Percentiles rank a stretch among this genome's conserved stretches.
Evolutionary conservation across 2,329 filamentous ascomycete genomes (phyloP).

Genomic region (Reticulascus tulasneorum): DNA sequence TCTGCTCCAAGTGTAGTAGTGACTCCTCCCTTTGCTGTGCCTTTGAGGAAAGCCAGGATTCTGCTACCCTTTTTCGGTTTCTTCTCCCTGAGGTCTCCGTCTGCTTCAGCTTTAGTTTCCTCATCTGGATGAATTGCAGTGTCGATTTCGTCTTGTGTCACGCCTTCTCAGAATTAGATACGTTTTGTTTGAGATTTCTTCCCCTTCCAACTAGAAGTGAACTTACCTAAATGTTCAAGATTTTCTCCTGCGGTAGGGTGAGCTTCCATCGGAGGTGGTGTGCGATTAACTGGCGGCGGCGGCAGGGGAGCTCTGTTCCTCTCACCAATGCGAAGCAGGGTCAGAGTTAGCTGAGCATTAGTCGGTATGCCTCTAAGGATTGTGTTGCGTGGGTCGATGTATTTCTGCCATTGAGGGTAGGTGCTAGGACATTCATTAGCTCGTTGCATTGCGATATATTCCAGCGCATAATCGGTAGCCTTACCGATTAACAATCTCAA

Average conservation of each 20-base stretch:
- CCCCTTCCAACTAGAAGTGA: too few relatives aligned
- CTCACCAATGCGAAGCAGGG: conserved; percentile 76
- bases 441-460: too few relatives aligned
- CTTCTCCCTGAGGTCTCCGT: conserved; percentile 44
- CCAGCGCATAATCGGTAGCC: conserved; percentile 18
- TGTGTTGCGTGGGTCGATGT: conserved; percentile 70
- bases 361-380: conserved; percentile 79
- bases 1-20: conserved; percentile 69
- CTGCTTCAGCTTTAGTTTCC: conserved; percentile 34
- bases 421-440: too few relatives aligned
- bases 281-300: conserved; percentile 39
- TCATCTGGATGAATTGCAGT: conserved; percentile 49
- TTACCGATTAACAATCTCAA: conserved; percentile 55
- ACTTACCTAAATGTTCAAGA: conserved; percentile 30
- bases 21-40: conserved; percentile 67
- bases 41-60: conserved; percentile 64
- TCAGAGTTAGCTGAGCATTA: conserved; percentile 81
- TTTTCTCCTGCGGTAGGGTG: conserved; percentile 40
- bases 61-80: conserved; percentile 37
- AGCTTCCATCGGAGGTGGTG: conserved; percentile 31
- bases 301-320: conserved; percentile 75
- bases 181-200: too few relatives aligned
- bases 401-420: conserved; percentile 70
- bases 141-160: conserved; percentile 62
- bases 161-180: conserved; percentile 26